phyloP scores from a whole-genome alignment of 441 rosid genomes.

The Arabidopsis lyrata region DNA sequence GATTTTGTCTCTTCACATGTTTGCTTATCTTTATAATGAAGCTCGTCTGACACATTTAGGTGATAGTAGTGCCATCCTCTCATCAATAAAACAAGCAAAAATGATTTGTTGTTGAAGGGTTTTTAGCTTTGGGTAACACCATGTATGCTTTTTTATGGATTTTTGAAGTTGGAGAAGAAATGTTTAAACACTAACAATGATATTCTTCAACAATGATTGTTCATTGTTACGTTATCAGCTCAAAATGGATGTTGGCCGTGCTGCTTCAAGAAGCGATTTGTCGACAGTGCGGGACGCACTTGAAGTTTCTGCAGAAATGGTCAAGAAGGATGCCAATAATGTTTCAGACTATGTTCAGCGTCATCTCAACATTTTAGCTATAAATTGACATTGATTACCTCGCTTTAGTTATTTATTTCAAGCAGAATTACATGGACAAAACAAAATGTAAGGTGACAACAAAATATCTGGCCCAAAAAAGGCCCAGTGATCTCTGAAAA shows the following conservation, averaged over 20 bases:
- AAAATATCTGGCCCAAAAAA: neutral
- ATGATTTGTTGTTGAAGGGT: neutral
- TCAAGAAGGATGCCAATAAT: conserved; percentile 87
- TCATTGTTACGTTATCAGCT: conserved; percentile 67
- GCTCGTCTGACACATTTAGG: too few relatives aligned
- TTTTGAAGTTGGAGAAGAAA: neutral
- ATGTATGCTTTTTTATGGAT: neutral
- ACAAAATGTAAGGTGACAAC: too few relatives aligned
- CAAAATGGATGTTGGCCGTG: conserved; percentile 93
- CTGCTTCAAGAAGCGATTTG: conserved; percentile 92
- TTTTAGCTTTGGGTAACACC: conserved; percentile 2
- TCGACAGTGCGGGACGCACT: conserved; percentile 91
- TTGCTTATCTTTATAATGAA: too few relatives aligned
- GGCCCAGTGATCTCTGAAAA: conserved; percentile 17
- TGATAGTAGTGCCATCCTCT: too few relatives aligned
- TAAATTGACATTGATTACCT: too few relatives aligned
- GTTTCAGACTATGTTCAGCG: conserved; percentile 96
- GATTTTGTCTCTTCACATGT: too few relatives aligned
- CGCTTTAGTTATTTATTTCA: too few relatives aligned
- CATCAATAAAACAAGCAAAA: too few relatives aligned
- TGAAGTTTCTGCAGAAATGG: conserved; percentile 99
- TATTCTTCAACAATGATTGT: conserved; percentile 20
- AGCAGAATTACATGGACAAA: too few relatives aligned
- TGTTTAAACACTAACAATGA: neutral
- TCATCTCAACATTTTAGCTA: conserved; percentile 57